Percentiles rank a stretch among this genome's conserved stretches.
These are phyloP conservation scores for Eimeria falciformis DNA, from an alignment of 169 alveolate species.

Conservation along the genomic window DNA sequence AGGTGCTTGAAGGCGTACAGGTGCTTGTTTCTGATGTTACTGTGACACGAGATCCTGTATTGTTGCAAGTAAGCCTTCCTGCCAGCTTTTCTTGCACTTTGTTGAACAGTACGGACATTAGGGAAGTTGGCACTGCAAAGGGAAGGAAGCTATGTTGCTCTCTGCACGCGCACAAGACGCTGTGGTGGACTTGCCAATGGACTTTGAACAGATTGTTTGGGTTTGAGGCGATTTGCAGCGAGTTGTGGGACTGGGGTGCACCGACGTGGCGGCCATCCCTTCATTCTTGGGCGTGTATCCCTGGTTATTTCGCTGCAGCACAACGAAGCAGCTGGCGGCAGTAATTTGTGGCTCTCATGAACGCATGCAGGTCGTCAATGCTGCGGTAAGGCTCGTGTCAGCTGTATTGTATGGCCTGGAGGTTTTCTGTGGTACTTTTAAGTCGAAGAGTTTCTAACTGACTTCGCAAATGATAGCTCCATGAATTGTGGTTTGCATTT, in stretches of 20 bases:
- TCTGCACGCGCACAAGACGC: background rate
- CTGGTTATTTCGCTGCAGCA: slow-evolving; percentile 54
- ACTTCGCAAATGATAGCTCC: no score
- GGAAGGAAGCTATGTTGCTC: background rate
- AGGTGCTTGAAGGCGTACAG: slow-evolving; percentile 61
- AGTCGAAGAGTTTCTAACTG: no score
- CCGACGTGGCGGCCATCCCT: slow-evolving; percentile 51
- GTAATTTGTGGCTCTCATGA: slow-evolving; percentile 46
- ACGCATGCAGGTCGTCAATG: slow-evolving; percentile 26
- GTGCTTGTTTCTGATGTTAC: slow-evolving; percentile 50
- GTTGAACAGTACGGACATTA: background rate
- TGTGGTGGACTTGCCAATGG: no score
- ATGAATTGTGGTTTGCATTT: no score
- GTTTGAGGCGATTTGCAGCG: slow-evolving; percentile 13
- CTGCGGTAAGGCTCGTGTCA: slow-evolving; percentile 36
- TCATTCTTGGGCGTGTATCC: slow-evolving; percentile 60
- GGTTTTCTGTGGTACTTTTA: no score
- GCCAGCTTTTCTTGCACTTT: background rate
- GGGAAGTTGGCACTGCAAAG: no score
- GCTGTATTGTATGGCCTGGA: no score
- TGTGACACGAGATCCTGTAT: slow-evolving; percentile 27
- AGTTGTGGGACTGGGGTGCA: slow-evolving; percentile 42
- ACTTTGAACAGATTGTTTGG: no score
- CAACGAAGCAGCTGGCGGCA: slow-evolving; percentile 64
- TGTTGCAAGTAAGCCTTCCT: slow-evolving; percentile 30